Conservation (phyloP, 129 eudicot species). For the Logfia minima region DNA sequence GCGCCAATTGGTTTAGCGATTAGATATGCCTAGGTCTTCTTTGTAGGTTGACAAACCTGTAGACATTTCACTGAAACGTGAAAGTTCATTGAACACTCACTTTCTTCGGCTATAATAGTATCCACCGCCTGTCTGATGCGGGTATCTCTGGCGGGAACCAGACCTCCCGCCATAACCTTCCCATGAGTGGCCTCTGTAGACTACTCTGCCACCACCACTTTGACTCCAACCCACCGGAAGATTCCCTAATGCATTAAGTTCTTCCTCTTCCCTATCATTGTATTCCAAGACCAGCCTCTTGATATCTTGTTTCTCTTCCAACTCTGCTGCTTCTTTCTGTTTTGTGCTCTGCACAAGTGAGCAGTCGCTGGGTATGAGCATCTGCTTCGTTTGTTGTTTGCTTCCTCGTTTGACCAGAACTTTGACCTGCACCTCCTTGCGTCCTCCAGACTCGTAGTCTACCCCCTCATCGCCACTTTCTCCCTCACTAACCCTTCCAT, state of each 20-base stretch:
- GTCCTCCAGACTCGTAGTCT: slow-evolving; percentile 68
- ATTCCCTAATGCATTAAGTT: slow-evolving; percentile 59
- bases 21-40: neutral
- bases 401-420: slow-evolving; percentile 96
- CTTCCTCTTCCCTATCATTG: slow-evolving; percentile 96
- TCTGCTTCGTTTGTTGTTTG: slow-evolving; percentile 88
- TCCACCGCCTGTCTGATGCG: slow-evolving; percentile 72
- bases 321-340: slow-evolving; percentile 94
- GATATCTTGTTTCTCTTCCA: slow-evolving; percentile 95
- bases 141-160: slow-evolving; percentile 75
- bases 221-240: slow-evolving; percentile 64
- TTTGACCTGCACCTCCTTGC: slow-evolving; percentile 77
- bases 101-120: slow-evolving; percentile 61
- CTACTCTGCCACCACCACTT: slow-evolving; percentile 56
- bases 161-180: slow-evolving; percentile 73
- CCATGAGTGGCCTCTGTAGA: slow-evolving; percentile 67
- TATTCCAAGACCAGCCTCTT: slow-evolving; percentile 87
- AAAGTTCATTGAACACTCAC: slow-evolving; percentile 28
- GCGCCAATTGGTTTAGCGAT: neutral
- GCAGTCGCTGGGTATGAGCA: slow-evolving; percentile 86
- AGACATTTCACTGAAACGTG: neutral
- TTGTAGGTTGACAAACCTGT: neutral
- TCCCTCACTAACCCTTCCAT: slow-evolving; percentile 72
- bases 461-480: slow-evolving; percentile 84
- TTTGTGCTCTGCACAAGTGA: slow-evolving; percentile 88